Conservation (phyloP, 2,329 filamentous ascomycete genomes). For the Kalmusia sp. region DNA sequence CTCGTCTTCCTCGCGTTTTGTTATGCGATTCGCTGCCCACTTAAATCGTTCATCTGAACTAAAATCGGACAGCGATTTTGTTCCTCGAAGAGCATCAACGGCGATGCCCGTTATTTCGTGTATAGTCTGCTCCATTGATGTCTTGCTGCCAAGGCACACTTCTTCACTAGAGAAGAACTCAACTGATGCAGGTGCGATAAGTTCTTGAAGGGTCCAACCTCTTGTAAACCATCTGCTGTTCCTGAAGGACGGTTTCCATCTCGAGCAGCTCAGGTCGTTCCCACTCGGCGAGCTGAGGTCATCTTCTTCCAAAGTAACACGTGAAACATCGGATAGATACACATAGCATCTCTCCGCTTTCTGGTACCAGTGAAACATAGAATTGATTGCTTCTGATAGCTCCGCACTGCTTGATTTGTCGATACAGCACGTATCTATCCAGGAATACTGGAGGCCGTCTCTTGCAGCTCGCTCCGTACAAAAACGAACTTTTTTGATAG, state of each 20-base stretch:
- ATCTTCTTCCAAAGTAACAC: neutral
- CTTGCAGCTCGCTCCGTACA: neutral
- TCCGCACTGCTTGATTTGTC: too few relatives aligned
- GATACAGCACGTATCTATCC: slow-evolving; percentile 2
- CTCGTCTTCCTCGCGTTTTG: slow-evolving; percentile 1
- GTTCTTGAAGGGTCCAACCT: neutral
- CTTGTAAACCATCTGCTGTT: slow-evolving; percentile 2
- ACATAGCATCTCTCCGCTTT: slow-evolving; percentile 3
- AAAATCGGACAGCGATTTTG: slow-evolving; percentile 9
- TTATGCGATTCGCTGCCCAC: slow-evolving; percentile 9
- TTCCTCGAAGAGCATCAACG: slow-evolving; percentile 8
- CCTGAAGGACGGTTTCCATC: slow-evolving; percentile 6
- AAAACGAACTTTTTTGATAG: neutral
- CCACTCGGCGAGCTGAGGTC: too few relatives aligned
- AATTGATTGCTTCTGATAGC: too few relatives aligned
- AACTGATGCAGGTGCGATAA: neutral
- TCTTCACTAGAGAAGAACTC: slow-evolving; percentile 10
- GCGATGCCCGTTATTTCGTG: slow-evolving; percentile 4
- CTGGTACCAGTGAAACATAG: slow-evolving; percentile 8
- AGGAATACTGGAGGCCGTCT: neutral
- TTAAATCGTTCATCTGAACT: slow-evolving; percentile 5
- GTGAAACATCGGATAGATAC: neutral
- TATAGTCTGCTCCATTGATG: slow-evolving; percentile 2
- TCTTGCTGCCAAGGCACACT: slow-evolving; percentile 2
- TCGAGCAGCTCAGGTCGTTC: slow-evolving; percentile 10